phyloP scores from a whole-genome alignment of 192 early-diverging fungal genomes.

The Linderina pennispora region DNA sequence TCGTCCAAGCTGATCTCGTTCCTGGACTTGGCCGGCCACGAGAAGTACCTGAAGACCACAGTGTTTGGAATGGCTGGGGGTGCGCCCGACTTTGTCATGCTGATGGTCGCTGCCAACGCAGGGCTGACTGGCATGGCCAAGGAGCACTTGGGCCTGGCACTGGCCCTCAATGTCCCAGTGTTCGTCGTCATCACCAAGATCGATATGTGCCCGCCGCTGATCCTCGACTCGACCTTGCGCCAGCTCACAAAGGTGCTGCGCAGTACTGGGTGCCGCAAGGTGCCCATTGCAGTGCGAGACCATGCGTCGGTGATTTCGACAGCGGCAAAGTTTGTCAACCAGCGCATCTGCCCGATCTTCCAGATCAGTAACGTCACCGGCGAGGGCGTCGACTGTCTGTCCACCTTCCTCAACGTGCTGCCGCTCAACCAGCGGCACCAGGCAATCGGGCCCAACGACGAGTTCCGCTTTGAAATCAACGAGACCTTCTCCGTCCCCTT shows the following conservation, averaged over 20 bases:
- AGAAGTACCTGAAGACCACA: slow-evolving; percentile 93
- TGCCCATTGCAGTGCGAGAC: slow-evolving; percentile 79
- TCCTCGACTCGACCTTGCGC: slow-evolving; percentile 76
- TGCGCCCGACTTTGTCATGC: slow-evolving; percentile 88
- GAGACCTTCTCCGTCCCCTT: slow-evolving; percentile 90
- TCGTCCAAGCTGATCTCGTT: slow-evolving; percentile 72
- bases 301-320: slow-evolving; percentile 71
- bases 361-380: slow-evolving; percentile 90
- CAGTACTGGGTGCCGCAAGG: slow-evolving; percentile 84
- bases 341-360: slow-evolving; percentile 92
- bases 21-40: slow-evolving; percentile 82
- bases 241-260: slow-evolving; percentile 80
- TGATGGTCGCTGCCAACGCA: slow-evolving; percentile 81
- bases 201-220: slow-evolving; percentile 84
- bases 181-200: slow-evolving; percentile 93
- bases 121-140: slow-evolving; percentile 92
- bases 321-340: slow-evolving; percentile 75
- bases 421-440: slow-evolving; percentile 48
- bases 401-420: slow-evolving; percentile 80
- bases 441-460: slow-evolving; percentile 11
- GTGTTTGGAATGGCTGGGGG: slow-evolving; percentile 93
- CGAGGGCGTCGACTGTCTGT: slow-evolving; percentile 65
- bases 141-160: slow-evolving; percentile 85
- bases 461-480: slow-evolving; percentile 78
- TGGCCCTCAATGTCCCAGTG: slow-evolving; percentile 82